Evolutionary conservation across 768 basidiomycete species (phyloP), one percentile per base, ranked within the genome.

Genomic region (Mycena amicta): DNA sequence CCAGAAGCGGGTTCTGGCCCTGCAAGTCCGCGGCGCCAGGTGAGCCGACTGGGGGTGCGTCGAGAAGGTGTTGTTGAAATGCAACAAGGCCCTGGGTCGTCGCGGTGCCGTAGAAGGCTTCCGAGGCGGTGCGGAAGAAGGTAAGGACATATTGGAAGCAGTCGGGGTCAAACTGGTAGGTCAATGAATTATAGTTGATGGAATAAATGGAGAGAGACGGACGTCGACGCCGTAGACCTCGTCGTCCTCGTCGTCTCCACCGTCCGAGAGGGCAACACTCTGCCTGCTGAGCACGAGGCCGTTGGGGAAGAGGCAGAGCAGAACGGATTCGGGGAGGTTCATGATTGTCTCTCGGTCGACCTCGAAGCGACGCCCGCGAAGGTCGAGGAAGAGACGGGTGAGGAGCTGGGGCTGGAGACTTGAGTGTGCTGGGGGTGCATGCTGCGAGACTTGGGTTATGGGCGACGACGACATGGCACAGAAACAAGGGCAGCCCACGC

Each of bases 331-430:
- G 2, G 97, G 97, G 20, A 99, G 82, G 71, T 95, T 93, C 95
- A 98, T 97, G 70, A 99, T 89, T 5, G 92, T 95, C 77, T 98
- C 96, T 65, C 96, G 84, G 76, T 98, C 97, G 43, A 99, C 93
- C 59, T 92, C 88, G 76, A 98, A 95, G 61, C 94, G 88, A 66
- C 75, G 82, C 55, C 95, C 95, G 62, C 97, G 87, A 33, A 99
- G 83, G 76, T 98, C 97, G 66, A 99, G 87, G 53, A 90, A 84
- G 66, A 99, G 82, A 66, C 93, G 83, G 25, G 93, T 89, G 63
- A 98, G 83, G 39, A 96, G 83, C 76, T 93, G 91, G 4, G 92
- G 92, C 74, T 94, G 90, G 30, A 93, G 76, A 66, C 85, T 87
- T 13, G 85, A 80, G 66, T 88, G 87, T 5, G 85, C 74, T 37